Conservation (phyloP, 164 flowering plant genomes). For the Buxus sempervirens region DNA sequence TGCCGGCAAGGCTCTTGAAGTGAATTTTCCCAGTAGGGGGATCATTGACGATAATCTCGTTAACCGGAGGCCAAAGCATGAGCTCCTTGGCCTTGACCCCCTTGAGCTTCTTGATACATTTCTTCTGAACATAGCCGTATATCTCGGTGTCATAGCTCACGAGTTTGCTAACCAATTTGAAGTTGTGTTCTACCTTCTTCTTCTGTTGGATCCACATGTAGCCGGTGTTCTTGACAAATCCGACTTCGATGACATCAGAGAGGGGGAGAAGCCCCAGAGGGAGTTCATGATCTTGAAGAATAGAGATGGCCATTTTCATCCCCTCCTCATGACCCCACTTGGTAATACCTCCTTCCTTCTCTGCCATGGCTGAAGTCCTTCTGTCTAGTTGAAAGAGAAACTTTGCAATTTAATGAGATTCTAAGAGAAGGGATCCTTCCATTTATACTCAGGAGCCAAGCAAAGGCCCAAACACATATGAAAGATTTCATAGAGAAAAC, state of each 20-base stretch:
- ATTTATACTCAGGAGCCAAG: conserved; percentile 4
- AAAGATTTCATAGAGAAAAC: conserved; percentile 10
- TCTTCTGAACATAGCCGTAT: conserved; percentile 18
- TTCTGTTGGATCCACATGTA: conserved; percentile 36
- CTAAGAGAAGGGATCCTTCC: background rate
- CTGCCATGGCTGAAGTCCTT: conserved; percentile 19
- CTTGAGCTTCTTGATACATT: conserved; percentile 30
- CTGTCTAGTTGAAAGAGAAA: too few relatives aligned
- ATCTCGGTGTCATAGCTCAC: conserved; percentile 30
- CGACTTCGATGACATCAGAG: conserved; percentile 23
- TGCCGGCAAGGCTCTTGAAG: conserved; percentile 33
- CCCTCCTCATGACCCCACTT: conserved; percentile 34
- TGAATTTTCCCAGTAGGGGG: conserved; percentile 30
- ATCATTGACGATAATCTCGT: conserved; percentile 27
- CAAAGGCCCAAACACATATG: conserved; percentile 1
- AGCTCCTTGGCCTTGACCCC: conserved; percentile 43
- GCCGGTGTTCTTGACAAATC: conserved; percentile 27
- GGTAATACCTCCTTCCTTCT: conserved; percentile 31
- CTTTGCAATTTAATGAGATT: background rate
- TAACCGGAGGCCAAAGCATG: conserved; percentile 31
- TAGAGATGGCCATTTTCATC: conserved; percentile 18
- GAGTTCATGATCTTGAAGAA: conserved; percentile 28
- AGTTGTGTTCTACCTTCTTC: conserved; percentile 35
- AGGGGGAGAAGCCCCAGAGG: conserved; percentile 36
- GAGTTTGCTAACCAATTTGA: conserved; percentile 28